A percentile compares a stretch with the other conserved stretches of the same genome.
phyloP scores from a whole-genome alignment of 768 basidiomycete genomes.

The Tylopilus intermedius region DNA sequence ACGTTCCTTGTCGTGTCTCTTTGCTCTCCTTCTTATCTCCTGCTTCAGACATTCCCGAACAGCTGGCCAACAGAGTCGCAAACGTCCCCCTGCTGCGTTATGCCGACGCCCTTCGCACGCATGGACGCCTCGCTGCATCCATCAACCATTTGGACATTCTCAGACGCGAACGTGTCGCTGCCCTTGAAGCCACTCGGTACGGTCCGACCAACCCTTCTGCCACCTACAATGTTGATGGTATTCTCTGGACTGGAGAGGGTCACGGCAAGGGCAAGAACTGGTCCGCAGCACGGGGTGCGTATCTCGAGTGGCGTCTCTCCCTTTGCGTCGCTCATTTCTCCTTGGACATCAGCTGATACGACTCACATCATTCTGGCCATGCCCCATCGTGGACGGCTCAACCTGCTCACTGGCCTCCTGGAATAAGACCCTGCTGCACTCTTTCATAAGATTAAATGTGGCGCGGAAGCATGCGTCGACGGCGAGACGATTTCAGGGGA shows the following conservation, averaged over 20 bases:
- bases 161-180: slow-evolving; percentile 73
- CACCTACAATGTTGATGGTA: slow-evolving; percentile 72
- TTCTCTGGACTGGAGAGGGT: slow-evolving; percentile 58
- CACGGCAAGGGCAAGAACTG: slow-evolving; percentile 41
- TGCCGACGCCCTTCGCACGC: slow-evolving; percentile 81
- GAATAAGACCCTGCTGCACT: slow-evolving; percentile 61
- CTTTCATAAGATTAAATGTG: slow-evolving; percentile 86
- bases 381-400: slow-evolving; percentile 86
- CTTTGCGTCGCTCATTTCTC: not conserved
- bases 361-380: slow-evolving; percentile 74
- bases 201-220: slow-evolving; percentile 53
- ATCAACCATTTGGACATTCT: slow-evolving; percentile 89
- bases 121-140: slow-evolving; percentile 78
- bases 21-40: not conserved
- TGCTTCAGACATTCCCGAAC: slow-evolving; percentile 52
- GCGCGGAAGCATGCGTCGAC: slow-evolving; percentile 57
- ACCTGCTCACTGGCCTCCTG: slow-evolving; percentile 76
- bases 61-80: slow-evolving; percentile 59
- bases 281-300: slow-evolving; percentile 58
- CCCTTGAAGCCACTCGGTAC: slow-evolving; percentile 73
- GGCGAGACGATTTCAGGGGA: slow-evolving; percentile 70
- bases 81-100: slow-evolving; percentile 84
- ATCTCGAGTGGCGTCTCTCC: not conserved
- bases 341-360: slow-evolving; percentile 46
- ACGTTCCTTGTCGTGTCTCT: slow-evolving; percentile 24